These are phyloP conservation scores for Phytophthora podocarpi DNA, from an alignment of 352 stramenopile genomes.

Conservation along the genomic window DNA sequence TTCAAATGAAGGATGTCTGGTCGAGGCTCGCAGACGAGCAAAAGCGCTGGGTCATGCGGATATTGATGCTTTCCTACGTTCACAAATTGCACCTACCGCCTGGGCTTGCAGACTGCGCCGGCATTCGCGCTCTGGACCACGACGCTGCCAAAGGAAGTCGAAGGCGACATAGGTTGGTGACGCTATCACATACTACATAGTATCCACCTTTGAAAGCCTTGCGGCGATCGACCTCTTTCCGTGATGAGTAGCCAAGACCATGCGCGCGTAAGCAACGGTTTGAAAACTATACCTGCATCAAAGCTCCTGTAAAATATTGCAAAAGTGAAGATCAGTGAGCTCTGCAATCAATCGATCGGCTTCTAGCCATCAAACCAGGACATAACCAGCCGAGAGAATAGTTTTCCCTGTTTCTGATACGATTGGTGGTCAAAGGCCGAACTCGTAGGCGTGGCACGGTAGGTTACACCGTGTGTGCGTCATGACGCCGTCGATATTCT, in stretches of 20 bases:
- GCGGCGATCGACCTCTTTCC: too few relatives aligned
- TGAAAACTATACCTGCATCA: too few relatives aligned
- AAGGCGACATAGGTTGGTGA: slow-evolving; percentile 1
- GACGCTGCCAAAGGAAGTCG: slow-evolving; percentile 30
- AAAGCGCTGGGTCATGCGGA: slow-evolving; percentile 25
- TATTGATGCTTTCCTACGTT: slow-evolving; percentile 25
- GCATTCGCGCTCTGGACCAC: slow-evolving; percentile 25
- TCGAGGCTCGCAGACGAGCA: slow-evolving; percentile 32
- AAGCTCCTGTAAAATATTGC: too few relatives aligned
- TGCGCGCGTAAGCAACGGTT: too few relatives aligned
- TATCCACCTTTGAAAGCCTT: too few relatives aligned
- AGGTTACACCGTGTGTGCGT: too few relatives aligned
- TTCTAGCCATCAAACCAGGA: too few relatives aligned
- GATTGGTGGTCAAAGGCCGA: neutral
- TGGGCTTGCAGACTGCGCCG: slow-evolving; percentile 34
- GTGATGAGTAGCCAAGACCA: too few relatives aligned
- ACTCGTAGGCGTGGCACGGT: neutral
- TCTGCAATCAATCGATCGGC: too few relatives aligned
- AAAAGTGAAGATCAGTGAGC: too few relatives aligned
- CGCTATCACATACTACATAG: too few relatives aligned
- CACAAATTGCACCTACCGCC: slow-evolving; percentile 25
- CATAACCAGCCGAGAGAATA: too few relatives aligned
- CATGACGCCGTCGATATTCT: slow-evolving; percentile 17
- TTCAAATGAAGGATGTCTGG: slow-evolving; percentile 37
- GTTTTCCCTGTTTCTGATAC: neutral